A percentile compares a stretch with the other conserved stretches of the same genome.
These are phyloP conservation scores for Clohesyomyces aquaticus DNA, from an alignment of 495 filamentous ascomycete species.

Conservation along the genomic window DNA sequence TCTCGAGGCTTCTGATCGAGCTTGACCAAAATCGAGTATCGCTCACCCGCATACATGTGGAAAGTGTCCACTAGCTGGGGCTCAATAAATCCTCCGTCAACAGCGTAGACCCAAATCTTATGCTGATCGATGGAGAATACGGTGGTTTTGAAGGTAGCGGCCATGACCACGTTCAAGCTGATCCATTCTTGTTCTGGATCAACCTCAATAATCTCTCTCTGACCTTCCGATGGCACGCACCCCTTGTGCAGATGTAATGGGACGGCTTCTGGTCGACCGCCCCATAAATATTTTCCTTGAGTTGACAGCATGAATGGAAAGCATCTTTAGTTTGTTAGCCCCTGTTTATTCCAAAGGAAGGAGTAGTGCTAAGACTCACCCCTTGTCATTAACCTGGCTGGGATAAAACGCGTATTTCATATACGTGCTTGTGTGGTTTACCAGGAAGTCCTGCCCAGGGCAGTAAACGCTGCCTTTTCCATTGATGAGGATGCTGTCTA, in stretches of 20 bases:
- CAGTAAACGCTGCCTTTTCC: slow-evolving; percentile 56
- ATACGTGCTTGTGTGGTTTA: neutral
- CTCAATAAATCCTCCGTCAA: slow-evolving; percentile 51
- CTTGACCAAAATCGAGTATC: neutral
- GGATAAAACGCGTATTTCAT: neutral
- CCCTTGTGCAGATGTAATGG: neutral
- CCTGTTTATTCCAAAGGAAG: neutral
- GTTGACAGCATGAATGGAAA: neutral
- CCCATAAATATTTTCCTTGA: neutral
- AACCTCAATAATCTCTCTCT: neutral
- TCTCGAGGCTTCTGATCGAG: neutral
- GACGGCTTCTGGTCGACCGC: neutral
- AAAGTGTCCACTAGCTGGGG: slow-evolving; percentile 32
- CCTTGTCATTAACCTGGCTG: neutral
- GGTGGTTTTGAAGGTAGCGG: slow-evolving; percentile 40
- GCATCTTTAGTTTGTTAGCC: neutral
- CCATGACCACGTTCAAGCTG: neutral
- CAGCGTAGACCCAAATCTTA: slow-evolving; percentile 52
- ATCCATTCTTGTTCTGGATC: neutral
- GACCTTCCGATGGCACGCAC: neutral
- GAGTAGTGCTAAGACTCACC: neutral
- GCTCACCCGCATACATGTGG: neutral
- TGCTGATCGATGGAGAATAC: slow-evolving; percentile 52
- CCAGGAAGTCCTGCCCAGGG: slow-evolving; percentile 39
- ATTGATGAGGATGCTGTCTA: slow-evolving; percentile 57